A percentile compares a stretch with the other conserved stretches of the same genome.
These are phyloP conservation scores for Blastocystis sp. DNA, from an alignment of 352 stramenopile genomes.

Conservation along the genomic window DNA sequence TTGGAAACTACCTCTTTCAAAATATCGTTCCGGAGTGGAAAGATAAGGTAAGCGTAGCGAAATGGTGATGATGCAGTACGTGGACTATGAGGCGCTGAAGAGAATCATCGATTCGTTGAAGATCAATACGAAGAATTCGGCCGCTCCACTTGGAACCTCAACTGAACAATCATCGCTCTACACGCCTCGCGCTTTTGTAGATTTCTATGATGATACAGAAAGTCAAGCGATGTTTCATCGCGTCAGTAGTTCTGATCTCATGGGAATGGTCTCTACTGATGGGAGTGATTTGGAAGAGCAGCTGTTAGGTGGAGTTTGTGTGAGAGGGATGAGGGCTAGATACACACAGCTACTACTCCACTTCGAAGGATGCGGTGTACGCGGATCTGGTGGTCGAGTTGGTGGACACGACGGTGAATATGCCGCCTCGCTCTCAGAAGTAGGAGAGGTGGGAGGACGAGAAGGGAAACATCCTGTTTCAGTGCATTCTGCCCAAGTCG, in stretches of 20 bases:
- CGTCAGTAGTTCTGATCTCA: constrained; percentile 25
- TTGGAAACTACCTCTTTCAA: constrained; percentile 42
- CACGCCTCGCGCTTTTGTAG: neutral
- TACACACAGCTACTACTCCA: constrained; percentile 51
- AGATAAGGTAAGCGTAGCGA: constrained; percentile 10
- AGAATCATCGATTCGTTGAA: constrained; percentile 60
- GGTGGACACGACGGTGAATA: neutral
- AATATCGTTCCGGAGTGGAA: constrained; percentile 64
- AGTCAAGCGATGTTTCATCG: constrained; percentile 35
- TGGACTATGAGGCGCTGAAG: constrained; percentile 61
- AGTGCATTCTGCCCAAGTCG: constrained; percentile 45
- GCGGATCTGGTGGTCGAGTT: constrained; percentile 46
- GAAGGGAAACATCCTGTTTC: constrained; percentile 24
- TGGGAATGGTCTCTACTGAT: constrained; percentile 44
- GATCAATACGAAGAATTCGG: neutral
- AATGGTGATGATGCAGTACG: constrained; percentile 8
- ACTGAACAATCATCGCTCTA: neutral
- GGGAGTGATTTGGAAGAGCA: constrained; percentile 53
- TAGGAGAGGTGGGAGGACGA: constrained; percentile 60
- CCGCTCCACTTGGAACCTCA: neutral
- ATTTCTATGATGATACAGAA: constrained; percentile 55
- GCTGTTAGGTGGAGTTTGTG: neutral
- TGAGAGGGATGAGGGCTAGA: neutral
- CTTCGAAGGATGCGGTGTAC: constrained; percentile 14
- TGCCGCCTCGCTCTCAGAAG: neutral